Percentiles rank a stretch among this genome's conserved stretches.
Conservation (phyloP, 2,329 filamentous ascomycete genomes). For the Colletotrichum lindemuthianum region DNA sequence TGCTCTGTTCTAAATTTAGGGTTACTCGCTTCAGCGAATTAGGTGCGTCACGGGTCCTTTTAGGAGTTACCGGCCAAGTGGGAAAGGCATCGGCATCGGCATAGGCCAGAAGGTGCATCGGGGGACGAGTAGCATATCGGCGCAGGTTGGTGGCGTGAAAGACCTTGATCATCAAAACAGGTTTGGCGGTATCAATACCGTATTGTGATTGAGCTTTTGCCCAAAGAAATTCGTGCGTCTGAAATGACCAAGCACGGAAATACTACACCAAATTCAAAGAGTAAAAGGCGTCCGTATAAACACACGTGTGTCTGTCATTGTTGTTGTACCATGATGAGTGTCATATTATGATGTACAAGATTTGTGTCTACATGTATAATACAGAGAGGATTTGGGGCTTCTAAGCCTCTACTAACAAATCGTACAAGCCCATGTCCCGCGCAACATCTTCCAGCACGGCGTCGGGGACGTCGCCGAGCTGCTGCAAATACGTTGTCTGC, state of each 20-base stretch:
- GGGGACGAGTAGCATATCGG: slow-evolving; percentile 19
- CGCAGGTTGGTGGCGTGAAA: slow-evolving; percentile 6
- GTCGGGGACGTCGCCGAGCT: slow-evolving; percentile 36
- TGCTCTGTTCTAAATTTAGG: slow-evolving; percentile 4
- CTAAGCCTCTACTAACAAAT: slow-evolving; percentile 36
- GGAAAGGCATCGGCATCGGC: not conserved
- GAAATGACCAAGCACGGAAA: no score
- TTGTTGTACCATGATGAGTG: slow-evolving; percentile 19
- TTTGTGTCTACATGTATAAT: slow-evolving; percentile 12
- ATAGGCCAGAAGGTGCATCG: slow-evolving; percentile 6
- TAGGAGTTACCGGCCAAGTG: slow-evolving; percentile 1
- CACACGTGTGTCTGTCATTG: no score
- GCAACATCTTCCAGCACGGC: slow-evolving; percentile 46
- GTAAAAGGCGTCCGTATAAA: no score
- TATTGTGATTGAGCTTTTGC: no score
- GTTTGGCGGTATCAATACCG: not conserved
- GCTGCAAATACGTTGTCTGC: slow-evolving; percentile 50
- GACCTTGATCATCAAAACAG: not conserved
- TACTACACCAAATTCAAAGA: no score
- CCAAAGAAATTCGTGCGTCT: no score
- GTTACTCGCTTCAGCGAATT: not conserved
- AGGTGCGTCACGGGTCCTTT: slow-evolving; percentile 2
- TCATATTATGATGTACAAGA: slow-evolving; percentile 28
- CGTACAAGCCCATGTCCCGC: slow-evolving; percentile 56
- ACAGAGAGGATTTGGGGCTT: slow-evolving; percentile 19